Conservation (phyloP, 2,329 filamentous ascomycete species). For the Ophiocordyceps unilateralis region DNA sequence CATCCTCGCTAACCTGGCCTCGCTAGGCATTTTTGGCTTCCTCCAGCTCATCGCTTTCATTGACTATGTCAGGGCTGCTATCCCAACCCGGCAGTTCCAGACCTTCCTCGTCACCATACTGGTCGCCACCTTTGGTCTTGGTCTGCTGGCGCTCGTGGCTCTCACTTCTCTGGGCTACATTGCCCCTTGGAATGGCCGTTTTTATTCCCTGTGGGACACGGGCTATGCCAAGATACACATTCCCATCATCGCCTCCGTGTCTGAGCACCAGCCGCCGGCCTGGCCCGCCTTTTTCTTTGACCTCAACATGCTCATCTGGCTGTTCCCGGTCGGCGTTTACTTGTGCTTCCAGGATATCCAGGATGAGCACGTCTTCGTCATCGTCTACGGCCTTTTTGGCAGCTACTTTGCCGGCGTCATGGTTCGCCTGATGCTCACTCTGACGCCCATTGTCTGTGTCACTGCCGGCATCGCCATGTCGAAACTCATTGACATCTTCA, state of each 20-base stretch:
- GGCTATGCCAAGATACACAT: constrained; percentile 98
- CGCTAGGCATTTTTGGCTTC: constrained; percentile 76
- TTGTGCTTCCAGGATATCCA: constrained; percentile 88
- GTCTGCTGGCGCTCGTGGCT: constrained; percentile 60
- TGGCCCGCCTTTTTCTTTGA: constrained; percentile 99
- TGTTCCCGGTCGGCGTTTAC: constrained; percentile 96
- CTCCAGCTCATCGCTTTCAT: constrained; percentile 86
- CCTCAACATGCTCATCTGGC: constrained; percentile 94
- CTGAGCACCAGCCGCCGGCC: constrained; percentile 94
- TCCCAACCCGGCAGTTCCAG: constrained; percentile 87
- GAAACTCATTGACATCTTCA: constrained; percentile 73
- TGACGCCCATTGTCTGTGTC: constrained; percentile 92
- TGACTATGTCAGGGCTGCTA: constrained; percentile 73
- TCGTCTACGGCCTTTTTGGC: constrained; percentile 90
- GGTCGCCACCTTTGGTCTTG: constrained; percentile 54
- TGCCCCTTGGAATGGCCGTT: constrained; percentile 93
- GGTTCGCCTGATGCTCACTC: constrained; percentile 95
- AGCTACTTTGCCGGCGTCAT: constrained; percentile 99
- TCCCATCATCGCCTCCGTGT: constrained; percentile 98
- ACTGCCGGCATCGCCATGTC: constrained; percentile 80
- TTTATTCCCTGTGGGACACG: constrained; percentile 98
- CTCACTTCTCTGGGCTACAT: constrained; percentile 82
- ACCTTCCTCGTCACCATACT: constrained; percentile 68
- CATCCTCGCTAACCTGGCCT: constrained; percentile 5
- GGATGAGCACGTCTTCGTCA: constrained; percentile 94